Conservation (phyloP, 1,284 basidiomycete species). For the Sanghuangporus sanghuang region DNA sequence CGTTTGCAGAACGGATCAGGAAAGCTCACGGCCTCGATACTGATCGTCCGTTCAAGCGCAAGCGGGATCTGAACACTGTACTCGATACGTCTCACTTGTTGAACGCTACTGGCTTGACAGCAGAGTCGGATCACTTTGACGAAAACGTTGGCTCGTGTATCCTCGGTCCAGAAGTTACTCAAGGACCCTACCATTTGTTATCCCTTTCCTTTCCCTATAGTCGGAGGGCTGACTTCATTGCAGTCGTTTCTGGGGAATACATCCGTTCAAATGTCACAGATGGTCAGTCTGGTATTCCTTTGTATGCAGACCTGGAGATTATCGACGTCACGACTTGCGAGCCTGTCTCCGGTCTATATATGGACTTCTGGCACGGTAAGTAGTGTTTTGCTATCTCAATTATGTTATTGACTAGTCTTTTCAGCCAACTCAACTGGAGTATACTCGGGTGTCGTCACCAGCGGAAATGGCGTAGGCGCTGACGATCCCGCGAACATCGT, state of each 20-base stretch:
- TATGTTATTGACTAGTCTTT: background rate
- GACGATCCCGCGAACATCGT: background rate
- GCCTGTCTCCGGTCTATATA: conserved; percentile 15
- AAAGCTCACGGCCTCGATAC: background rate
- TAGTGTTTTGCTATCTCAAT: background rate
- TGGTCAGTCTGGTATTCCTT: conserved; percentile 27
- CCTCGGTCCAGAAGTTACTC: conserved; percentile 5
- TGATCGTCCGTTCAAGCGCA: background rate
- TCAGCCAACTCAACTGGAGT: conserved; percentile 7
- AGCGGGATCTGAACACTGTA: background rate
- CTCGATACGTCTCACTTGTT: background rate
- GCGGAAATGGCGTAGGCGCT: background rate
- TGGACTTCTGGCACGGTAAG: conserved; percentile 7
- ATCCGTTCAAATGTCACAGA: conserved; percentile 22
- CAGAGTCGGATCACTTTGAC: conserved; percentile 7
- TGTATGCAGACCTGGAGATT: conserved; percentile 42
- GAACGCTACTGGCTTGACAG: conserved; percentile 3
- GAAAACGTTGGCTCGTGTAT: background rate
- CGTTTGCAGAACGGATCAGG: background rate
- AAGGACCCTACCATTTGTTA: background rate
- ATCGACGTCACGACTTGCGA: conserved; percentile 47
- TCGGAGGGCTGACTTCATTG: conserved; percentile 14
- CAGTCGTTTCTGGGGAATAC: too few relatives aligned
- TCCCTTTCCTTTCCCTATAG: background rate
- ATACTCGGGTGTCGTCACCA: conserved; percentile 2